Percentiles rank a stretch among this genome's conserved stretches.
phyloP scores from a whole-genome alignment of 768 basidiomycete genomes.

The Butyriboletus loyo region DNA sequence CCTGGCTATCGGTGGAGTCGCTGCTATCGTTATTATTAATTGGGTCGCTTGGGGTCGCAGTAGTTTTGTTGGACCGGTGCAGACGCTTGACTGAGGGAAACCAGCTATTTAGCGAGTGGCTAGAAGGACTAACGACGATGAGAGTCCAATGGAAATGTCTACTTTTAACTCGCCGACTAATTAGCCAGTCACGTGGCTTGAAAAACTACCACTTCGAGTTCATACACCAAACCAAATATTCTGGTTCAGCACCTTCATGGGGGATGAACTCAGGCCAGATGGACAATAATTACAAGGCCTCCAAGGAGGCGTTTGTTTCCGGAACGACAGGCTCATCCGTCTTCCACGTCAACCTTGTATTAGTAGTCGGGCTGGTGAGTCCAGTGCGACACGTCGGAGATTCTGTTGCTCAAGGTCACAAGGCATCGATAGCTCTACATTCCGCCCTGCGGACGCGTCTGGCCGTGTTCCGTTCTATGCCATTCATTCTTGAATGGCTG shows the following conservation, averaged over 20 bases:
- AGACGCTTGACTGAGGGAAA: slow-evolving; percentile 27
- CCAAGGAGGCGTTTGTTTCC: slow-evolving; percentile 82
- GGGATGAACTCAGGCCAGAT: slow-evolving; percentile 6
- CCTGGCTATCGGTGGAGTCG: slow-evolving; percentile 47
- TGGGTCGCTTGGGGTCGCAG: slow-evolving; percentile 49
- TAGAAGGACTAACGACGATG: too few relatives aligned
- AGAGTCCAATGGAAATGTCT: too few relatives aligned
- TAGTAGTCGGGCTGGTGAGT: slow-evolving; percentile 62
- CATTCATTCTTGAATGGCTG: slow-evolving; percentile 52
- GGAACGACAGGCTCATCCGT: slow-evolving; percentile 70
- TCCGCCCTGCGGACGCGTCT: slow-evolving; percentile 54
- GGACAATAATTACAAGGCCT: slow-evolving; percentile 55
- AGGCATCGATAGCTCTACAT: slow-evolving; percentile 76
- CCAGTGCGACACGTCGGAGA: not conserved
- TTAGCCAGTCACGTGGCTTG: slow-evolving; percentile 21
- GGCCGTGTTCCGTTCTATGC: slow-evolving; percentile 34
- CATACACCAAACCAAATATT: not conserved
- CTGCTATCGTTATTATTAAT: slow-evolving; percentile 42
- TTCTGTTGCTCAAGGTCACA: slow-evolving; percentile 19
- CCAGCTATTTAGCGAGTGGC: not conserved
- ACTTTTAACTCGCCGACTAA: too few relatives aligned
- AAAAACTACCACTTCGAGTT: not conserved
- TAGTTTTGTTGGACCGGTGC: slow-evolving; percentile 44
- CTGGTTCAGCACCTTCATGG: not conserved
- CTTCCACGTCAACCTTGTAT: slow-evolving; percentile 63